A percentile compares a stretch with the other conserved stretches of the same genome.
These are phyloP conservation scores for barrel medic (Medicago truncatula) DNA, from an alignment of 306 rosid species.

Conservation along the genomic window DNA sequence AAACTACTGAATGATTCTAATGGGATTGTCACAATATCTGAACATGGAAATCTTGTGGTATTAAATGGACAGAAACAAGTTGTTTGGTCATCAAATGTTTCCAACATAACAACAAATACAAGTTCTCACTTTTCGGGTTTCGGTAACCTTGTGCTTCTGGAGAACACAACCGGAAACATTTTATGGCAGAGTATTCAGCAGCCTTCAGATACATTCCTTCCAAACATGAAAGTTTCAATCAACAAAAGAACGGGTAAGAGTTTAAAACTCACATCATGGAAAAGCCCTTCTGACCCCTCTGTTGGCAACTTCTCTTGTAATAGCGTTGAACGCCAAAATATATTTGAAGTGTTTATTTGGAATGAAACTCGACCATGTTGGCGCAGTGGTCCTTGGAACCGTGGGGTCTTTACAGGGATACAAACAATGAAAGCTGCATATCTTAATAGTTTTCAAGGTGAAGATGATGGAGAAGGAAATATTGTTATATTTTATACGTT, in stretches of 20 bases:
- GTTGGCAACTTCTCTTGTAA: constrained; percentile 36
- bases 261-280: constrained; percentile 33
- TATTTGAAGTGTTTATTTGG: not conserved
- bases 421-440: not conserved
- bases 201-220: constrained; percentile 31
- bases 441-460: not conserved
- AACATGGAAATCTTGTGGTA: constrained; percentile 41
- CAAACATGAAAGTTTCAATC: constrained; percentile 32
- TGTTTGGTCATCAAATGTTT: constrained; percentile 49
- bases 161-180: not conserved
- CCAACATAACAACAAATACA: constrained; percentile 21
- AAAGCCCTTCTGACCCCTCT: constrained; percentile 50
- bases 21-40: constrained; percentile 34
- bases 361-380: constrained; percentile 11
- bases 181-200: constrained; percentile 51
- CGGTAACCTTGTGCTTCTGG: constrained; percentile 47
- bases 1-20: constrained; percentile 30
- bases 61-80: constrained; percentile 28
- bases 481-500: not conserved
- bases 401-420: not conserved
- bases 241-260: constrained; percentile 28
- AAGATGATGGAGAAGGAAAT: constrained; percentile 21
- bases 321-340: not conserved
- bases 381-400: constrained; percentile 37
- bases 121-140: constrained; percentile 40